phyloP scores from a whole-genome alignment of 768 basidiomycete species.

The Lentinula lateritia region DNA sequence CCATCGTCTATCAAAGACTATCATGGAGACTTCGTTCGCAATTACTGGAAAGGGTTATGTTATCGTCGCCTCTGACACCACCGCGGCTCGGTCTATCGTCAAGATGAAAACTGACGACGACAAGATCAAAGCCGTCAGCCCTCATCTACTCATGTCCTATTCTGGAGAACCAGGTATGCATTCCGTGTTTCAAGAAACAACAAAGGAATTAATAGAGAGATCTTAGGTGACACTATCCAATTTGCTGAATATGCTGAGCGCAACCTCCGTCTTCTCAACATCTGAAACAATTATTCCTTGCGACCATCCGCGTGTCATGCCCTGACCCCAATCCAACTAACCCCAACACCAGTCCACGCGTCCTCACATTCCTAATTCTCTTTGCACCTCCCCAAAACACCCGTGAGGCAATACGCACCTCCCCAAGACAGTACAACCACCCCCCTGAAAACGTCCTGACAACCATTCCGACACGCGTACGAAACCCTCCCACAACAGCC shows the following conservation, averaged over 20 bases:
- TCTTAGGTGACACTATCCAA: conserved; percentile 86
- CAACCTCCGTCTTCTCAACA: conserved; percentile 93
- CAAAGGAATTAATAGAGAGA: neutral
- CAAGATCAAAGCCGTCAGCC: conserved; percentile 89
- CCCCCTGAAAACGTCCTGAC: too few relatives aligned
- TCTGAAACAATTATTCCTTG: conserved; percentile 86
- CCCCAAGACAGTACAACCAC: too few relatives aligned
- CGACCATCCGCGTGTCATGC: too few relatives aligned
- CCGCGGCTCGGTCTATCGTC: conserved; percentile 85
- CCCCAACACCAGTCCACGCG: too few relatives aligned
- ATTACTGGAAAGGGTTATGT: conserved; percentile 91
- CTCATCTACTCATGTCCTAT: conserved; percentile 91
- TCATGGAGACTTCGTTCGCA: conserved; percentile 90
- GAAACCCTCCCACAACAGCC: too few relatives aligned
- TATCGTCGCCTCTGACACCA: conserved; percentile 88
- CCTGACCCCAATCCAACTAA: too few relatives aligned
- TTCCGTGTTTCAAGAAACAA: neutral
- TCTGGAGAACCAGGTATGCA: conserved; percentile 83
- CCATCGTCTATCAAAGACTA: conserved; percentile 51
- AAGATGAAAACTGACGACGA: conserved; percentile 98
- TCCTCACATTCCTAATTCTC: too few relatives aligned
- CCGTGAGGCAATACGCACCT: too few relatives aligned
- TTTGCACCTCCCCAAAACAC: too few relatives aligned
- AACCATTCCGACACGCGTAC: too few relatives aligned
- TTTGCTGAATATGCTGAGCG: conserved; percentile 96